Conservation (phyloP, 163 green algal species). For the Prototheca stagnorum region DNA sequence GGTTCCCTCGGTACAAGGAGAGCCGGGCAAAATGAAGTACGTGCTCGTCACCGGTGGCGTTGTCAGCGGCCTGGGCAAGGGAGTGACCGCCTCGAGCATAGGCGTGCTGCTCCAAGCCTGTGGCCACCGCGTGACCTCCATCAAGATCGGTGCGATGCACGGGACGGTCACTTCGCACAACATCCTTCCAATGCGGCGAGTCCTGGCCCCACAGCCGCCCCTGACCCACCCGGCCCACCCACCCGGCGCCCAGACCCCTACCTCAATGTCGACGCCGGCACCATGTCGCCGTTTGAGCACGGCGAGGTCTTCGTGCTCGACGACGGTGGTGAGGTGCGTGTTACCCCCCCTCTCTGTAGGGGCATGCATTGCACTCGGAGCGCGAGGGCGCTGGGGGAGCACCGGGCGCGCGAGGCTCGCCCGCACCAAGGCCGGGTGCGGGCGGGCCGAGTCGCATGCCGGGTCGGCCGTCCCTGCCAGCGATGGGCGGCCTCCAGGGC, state of each 20-base stretch:
- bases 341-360: neutral
- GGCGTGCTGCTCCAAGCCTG: constrained; percentile 88
- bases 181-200: too few relatives aligned
- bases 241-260: constrained; percentile 99
- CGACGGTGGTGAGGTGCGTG: constrained; percentile 80
- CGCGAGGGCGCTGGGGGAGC: neutral
- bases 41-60: constrained; percentile 93
- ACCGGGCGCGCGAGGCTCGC: too few relatives aligned
- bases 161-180: too few relatives aligned
- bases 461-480: too few relatives aligned
- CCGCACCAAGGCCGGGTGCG: too few relatives aligned
- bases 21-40: too few relatives aligned
- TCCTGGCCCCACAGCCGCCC: too few relatives aligned
- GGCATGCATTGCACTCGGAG: neutral
- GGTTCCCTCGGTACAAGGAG: too few relatives aligned
- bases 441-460: too few relatives aligned
- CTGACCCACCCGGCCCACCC: too few relatives aligned
- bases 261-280: constrained; percentile 96
- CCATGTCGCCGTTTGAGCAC: constrained; percentile 99
- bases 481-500: too few relatives aligned
- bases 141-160: constrained; percentile 80
- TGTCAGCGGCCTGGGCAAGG: constrained; percentile 94
- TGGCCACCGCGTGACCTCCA: constrained; percentile 83
- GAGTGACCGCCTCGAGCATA: constrained; percentile 86
- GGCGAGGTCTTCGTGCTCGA: constrained; percentile 97